Base-by-base conservation (phyloP, 2,329 filamentous ascomycete species). In the Exophiala spinifera region DNA sequence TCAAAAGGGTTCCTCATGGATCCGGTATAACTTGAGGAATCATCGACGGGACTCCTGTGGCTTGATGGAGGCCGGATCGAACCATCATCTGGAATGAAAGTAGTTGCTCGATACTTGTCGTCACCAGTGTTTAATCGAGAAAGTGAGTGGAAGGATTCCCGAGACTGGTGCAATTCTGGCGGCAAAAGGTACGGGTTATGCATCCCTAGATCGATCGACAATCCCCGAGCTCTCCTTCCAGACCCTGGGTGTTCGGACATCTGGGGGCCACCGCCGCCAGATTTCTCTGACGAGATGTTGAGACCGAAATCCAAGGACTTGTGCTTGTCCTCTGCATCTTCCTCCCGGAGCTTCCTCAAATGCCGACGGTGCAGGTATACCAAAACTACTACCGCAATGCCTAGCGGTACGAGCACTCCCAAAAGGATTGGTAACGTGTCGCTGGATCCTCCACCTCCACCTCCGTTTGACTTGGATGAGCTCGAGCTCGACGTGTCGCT, bases 121-220 rank as follows among this genome's bases (percentile, higher is more conserved):
- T 95, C 87, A 50, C 85, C 81, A 62, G 84, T 81, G 53, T 84
- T 80, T 43, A 92, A 80, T 50, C 87, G 85, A 21, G 91, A 88
- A 61, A 97, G 77, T 2, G 91, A 95, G 69, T 91, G 85, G 59
- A 97, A 78, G 4, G 92, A 96, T 63, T 96, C 91, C 42, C 84
- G 83, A 1, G 92, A 96, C 66, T 82, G 79, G 39, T 94, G 84
- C 17, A 92, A 67, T 51, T 83, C 85, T 1, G 89, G 88, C 3
- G 94, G 91, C n/a, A 97, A 79, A n/a, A 99, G 81, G 69, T 97
- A 99, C 1, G 94, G 94, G 64, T 86, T 94, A 31, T 82, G 83
- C 45, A 91, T 78, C 66, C 87, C 84, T 80, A 92, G 66, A 59
- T 84, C 81, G 64, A 85, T 70, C 14, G 83, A 85, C 59, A 85